These are phyloP conservation scores for Cladosporium sp. DNA, from an alignment of 2,329 filamentous ascomycete genomes.

Conservation along the genomic window DNA sequence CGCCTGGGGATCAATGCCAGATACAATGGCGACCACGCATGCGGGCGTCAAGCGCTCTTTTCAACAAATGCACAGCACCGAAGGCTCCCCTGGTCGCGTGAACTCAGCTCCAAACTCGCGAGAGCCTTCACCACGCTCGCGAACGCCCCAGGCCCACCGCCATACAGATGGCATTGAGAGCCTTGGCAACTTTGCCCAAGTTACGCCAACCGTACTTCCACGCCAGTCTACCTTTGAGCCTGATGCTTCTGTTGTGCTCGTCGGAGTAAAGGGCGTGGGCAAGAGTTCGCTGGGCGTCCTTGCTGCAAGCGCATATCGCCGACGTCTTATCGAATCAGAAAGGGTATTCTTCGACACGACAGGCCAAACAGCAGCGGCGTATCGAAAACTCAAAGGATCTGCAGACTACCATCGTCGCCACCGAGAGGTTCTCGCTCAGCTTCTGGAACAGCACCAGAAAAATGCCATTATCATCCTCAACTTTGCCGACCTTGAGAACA, in stretches of 20 bases:
- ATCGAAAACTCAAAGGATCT: slow-evolving; percentile 59
- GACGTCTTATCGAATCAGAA: slow-evolving; percentile 65
- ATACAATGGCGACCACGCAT: slow-evolving; percentile 23
- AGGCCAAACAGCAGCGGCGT: slow-evolving; percentile 57
- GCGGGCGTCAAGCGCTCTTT: slow-evolving; percentile 28
- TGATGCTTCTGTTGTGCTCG: slow-evolving; percentile 66
- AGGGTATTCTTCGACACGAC: slow-evolving; percentile 61
- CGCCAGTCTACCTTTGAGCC: slow-evolving; percentile 42
- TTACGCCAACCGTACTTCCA: slow-evolving; percentile 7
- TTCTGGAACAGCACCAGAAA: slow-evolving; percentile 55
- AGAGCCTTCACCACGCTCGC: slow-evolving; percentile 15
- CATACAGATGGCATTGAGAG: slow-evolving; percentile 9
- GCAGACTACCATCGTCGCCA: slow-evolving; percentile 61
- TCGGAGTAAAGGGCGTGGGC: slow-evolving; percentile 68
- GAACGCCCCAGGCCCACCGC: slow-evolving; percentile 8
- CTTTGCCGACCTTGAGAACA: slow-evolving; percentile 62
- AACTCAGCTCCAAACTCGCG: slow-evolving; percentile 9
- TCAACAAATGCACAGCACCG: slow-evolving; percentile 22
- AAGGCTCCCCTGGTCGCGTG: slow-evolving; percentile 9
- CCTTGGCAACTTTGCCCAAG: slow-evolving; percentile 9
- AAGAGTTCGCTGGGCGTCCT: slow-evolving; percentile 74
- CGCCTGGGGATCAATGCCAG: not conserved
- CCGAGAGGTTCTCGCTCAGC: slow-evolving; percentile 55
- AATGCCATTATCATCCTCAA: slow-evolving; percentile 68
- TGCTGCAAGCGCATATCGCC: slow-evolving; percentile 64